Evolutionary conservation across 306 rosid species (phyloP), one percentile per base, ranked within the genome.

Genomic region (Gleditsia sinensis): DNA sequence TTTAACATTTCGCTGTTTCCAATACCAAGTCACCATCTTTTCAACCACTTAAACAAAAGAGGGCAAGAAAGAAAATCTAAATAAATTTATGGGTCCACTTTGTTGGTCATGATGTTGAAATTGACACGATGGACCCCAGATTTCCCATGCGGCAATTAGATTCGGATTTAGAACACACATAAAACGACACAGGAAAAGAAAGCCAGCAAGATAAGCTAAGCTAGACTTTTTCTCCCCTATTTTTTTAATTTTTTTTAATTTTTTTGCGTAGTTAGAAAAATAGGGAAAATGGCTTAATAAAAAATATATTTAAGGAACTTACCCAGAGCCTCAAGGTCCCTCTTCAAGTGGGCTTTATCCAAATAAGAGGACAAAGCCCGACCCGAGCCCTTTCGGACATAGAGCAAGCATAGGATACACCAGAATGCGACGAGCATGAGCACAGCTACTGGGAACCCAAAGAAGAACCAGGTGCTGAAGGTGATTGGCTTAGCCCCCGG

Each of bases 281-380:
- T 20, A 28, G 32, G 32, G 32, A 28, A 1, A 28, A 28, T 4
- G 2, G 32, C 3, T 28, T 28, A 28, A 1, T 28, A 4, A 28
- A n/a, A n/a, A n/a, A n/a, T n/a, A 28, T 28, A 28, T 28, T 2
- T 53, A 12, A 51, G 53, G 39, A 17, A 54, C 63, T 64, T 83
- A 93, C 98, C 98, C 27, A 93, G 83, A 60, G 85, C 74, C 46
- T 93, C 84, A 0, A 93, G 96, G 74, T 93, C 98, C 42, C 85
- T 84, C 77, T 69, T 91, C 83, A 93, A 78, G 9, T 89, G 91
- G 28, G 92, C 20, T 67, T 81, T 89, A 30, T 86, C 92, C 78
- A 93, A 78, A 61, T 91, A 89, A 46, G 77, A 37, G 60, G 96
- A 78, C 49, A 93, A 84, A 25, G 62, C 91, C 27, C 73, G 83